Conservation (phyloP, 148 eudicot species). For the Diospyros lotus region DNA sequence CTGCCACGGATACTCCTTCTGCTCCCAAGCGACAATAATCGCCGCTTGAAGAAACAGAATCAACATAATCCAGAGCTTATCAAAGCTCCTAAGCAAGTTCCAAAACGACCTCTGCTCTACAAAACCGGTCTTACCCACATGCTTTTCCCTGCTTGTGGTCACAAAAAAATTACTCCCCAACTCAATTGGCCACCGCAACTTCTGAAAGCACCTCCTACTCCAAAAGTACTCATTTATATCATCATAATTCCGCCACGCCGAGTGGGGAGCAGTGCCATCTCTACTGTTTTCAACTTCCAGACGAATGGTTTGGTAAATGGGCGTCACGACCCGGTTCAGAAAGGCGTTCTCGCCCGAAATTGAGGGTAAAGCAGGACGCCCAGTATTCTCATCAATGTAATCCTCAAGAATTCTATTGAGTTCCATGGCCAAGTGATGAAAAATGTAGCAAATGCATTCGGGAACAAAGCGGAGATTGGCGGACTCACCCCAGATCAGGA, state of each 20-base stretch:
- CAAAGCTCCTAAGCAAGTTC: constrained; percentile 74
- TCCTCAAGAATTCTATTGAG: constrained; percentile 63
- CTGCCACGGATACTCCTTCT: constrained; percentile 55
- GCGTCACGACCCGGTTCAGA: constrained; percentile 46
- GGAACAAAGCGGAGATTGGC: constrained; percentile 71
- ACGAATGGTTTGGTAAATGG: constrained; percentile 59
- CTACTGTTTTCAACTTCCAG: constrained; percentile 57
- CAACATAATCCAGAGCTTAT: constrained; percentile 74
- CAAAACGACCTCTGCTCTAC: constrained; percentile 88
- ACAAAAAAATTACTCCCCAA: constrained; percentile 60
- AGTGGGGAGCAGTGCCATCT: constrained; percentile 73
- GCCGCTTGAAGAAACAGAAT: constrained; percentile 71
- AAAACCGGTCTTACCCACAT: constrained; percentile 85
- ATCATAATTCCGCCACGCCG: constrained; percentile 81
- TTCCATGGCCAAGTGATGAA: constrained; percentile 72
- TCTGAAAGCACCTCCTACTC: constrained; percentile 82
- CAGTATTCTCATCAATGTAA: constrained; percentile 69
- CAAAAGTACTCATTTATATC: constrained; percentile 87
- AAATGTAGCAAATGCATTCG: constrained; percentile 61
- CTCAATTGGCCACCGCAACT: constrained; percentile 70
- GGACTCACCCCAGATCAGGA: constrained; percentile 81
- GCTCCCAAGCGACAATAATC: constrained; percentile 71
- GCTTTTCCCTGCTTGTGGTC: constrained; percentile 38
- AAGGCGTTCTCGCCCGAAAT: constrained; percentile 53
- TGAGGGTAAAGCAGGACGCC: constrained; percentile 51